A percentile compares a stretch with the other conserved stretches of the same genome.
These are phyloP conservation scores for Tilletia horrida DNA, from an alignment of 1,284 basidiomycete species.

Conservation along the genomic window DNA sequence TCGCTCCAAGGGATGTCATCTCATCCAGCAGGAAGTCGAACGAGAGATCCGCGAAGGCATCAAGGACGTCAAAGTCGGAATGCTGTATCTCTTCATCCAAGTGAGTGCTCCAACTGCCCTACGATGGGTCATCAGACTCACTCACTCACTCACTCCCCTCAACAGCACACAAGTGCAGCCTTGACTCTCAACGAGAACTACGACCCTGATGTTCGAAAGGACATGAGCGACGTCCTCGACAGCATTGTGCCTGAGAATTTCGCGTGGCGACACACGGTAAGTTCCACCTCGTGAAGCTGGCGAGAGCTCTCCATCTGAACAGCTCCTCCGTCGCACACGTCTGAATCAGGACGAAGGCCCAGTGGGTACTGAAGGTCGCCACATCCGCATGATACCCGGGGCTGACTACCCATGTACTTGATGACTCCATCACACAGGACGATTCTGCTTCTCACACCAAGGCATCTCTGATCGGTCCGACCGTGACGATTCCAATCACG, in stretches of 20 bases:
- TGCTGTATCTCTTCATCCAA: constrained; percentile 12
- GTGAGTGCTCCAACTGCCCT: neutral
- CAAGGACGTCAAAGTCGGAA: constrained; percentile 56
- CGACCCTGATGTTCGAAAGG: constrained; percentile 63
- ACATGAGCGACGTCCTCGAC: constrained; percentile 67
- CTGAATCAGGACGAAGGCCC: constrained; percentile 64
- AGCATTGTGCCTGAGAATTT: constrained; percentile 73
- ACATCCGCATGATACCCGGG: too few species aligned
- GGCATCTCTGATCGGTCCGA: constrained; percentile 74
- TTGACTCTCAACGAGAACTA: constrained; percentile 83
- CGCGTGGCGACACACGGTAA: constrained; percentile 77
- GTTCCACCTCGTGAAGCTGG: too few species aligned
- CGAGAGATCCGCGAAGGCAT: constrained; percentile 71
- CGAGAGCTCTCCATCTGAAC: neutral
- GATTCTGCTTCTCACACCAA: constrained; percentile 80
- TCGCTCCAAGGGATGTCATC: constrained; percentile 65
- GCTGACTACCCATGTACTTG: constrained; percentile 17
- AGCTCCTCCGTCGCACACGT: neutral
- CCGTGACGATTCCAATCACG: constrained; percentile 79
- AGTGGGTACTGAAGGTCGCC: neutral
- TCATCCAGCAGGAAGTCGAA: constrained; percentile 77
- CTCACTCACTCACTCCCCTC: too few species aligned
- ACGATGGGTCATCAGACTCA: neutral
- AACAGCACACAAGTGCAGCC: constrained; percentile 80
- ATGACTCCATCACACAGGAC: constrained; percentile 18